Conservation (phyloP, 192 early-diverging fungal species). For the Gigaspora rosea region DNA sequence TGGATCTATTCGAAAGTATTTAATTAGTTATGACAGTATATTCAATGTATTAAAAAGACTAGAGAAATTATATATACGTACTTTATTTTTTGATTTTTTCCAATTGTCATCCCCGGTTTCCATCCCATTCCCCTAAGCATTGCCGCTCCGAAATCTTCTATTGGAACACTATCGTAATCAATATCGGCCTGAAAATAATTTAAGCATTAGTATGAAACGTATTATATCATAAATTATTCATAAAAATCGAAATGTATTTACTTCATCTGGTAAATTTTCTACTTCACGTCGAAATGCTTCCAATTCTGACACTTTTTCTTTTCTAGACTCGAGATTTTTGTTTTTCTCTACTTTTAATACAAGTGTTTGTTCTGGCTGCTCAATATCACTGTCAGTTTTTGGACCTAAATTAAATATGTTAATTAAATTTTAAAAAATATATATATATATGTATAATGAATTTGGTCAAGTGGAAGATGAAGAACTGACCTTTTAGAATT, state of each 20-base stretch:
- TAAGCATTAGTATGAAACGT: too few relatives aligned
- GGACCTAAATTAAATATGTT: background rate
- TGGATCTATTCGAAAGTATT: background rate
- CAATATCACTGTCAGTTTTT: background rate
- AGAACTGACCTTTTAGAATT: slow-evolving; percentile 3
- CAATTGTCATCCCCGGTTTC: slow-evolving; percentile 42
- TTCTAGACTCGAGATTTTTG: background rate
- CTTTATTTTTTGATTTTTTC: slow-evolving; percentile 17
- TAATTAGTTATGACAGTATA: background rate
- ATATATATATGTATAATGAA: too few relatives aligned
- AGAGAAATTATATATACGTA: background rate
- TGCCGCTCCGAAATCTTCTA: slow-evolving; percentile 88
- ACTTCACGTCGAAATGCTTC: slow-evolving; percentile 8
- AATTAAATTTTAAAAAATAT: too few relatives aligned
- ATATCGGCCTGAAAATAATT: background rate
- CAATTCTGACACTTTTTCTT: background rate
- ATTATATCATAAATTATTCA: background rate
- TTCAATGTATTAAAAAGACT: background rate
- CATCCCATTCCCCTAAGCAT: slow-evolving; percentile 91
- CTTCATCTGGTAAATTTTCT: slow-evolving; percentile 7
- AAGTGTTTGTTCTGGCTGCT: background rate
- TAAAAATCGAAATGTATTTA: background rate
- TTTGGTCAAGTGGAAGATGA: too few relatives aligned
- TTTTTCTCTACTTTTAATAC: background rate
- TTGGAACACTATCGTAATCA: slow-evolving; percentile 81